A percentile compares a stretch with the other conserved stretches of the same genome.
These are phyloP conservation scores for Aspergillus melleus DNA, from an alignment of 2,329 filamentous ascomycete genomes.

Conservation along the genomic window DNA sequence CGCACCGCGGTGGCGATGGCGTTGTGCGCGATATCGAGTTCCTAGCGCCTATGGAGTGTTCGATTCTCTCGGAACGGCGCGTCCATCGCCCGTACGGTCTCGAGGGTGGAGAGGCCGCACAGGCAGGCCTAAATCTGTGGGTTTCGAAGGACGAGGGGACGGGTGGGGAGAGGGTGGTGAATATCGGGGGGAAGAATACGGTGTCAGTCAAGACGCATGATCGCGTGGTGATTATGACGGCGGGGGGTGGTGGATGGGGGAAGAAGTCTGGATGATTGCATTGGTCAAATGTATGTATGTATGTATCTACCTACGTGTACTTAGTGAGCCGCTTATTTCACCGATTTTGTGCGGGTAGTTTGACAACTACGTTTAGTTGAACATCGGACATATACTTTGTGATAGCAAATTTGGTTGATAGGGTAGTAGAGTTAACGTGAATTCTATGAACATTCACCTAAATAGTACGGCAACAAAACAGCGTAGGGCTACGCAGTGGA, in stretches of 20 bases:
- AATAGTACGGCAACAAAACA: too few species aligned
- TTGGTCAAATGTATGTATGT: not conserved
- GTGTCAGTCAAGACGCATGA: constrained; percentile 61
- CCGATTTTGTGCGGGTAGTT: too few species aligned
- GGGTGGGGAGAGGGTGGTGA: constrained; percentile 54
- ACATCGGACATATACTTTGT: too few species aligned
- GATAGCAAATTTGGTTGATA: too few species aligned
- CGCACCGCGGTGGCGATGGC: constrained; percentile 71
- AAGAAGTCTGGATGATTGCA: not conserved
- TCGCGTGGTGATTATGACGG: constrained; percentile 61
- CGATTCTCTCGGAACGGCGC: constrained; percentile 74
- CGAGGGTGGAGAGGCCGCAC: constrained; percentile 75
- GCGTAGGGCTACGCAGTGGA: too few species aligned
- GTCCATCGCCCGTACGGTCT: constrained; percentile 80
- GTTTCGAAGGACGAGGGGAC: constrained; percentile 67
- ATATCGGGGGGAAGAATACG: constrained; percentile 64
- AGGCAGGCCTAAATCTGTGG: constrained; percentile 85
- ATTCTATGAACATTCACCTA: too few species aligned
- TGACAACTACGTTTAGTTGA: too few species aligned
- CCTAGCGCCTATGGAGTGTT: constrained; percentile 75
- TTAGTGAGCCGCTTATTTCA: too few species aligned
- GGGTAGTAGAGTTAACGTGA: too few species aligned
- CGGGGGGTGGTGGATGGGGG: constrained; percentile 51
- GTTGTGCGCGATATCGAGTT: constrained; percentile 83
- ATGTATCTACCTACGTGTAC: not conserved